phyloP scores from a whole-genome alignment of 1,139 yeast species.

The Suhomyces yuchorum region DNA sequence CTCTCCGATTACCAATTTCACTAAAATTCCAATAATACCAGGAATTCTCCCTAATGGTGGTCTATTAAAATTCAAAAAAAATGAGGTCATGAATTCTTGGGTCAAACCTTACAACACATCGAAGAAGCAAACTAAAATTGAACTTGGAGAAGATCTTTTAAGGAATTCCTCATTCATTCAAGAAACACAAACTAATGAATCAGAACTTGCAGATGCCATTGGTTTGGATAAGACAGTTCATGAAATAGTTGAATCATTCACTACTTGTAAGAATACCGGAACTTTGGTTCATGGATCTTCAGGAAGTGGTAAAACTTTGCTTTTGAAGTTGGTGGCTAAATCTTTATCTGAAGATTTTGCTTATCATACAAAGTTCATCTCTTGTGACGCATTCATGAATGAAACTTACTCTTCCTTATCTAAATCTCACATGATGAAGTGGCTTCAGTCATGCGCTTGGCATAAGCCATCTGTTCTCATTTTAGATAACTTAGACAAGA shows the following conservation, averaged over 20 bases:
- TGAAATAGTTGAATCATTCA: slow-evolving; percentile 46
- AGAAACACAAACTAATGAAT: slow-evolving; percentile 16
- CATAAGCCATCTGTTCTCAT: slow-evolving; percentile 74
- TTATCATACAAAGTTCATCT: slow-evolving; percentile 44
- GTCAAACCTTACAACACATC: slow-evolving; percentile 33
- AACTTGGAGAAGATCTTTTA: slow-evolving; percentile 56
- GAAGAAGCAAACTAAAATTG: slow-evolving; percentile 38
- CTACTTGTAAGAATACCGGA: slow-evolving; percentile 53
- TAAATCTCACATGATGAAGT: slow-evolving; percentile 45
- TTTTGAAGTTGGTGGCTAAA: slow-evolving; percentile 46
- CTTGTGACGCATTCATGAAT: slow-evolving; percentile 58
- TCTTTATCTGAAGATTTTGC: slow-evolving; percentile 40
- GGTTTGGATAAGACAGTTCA: slow-evolving; percentile 57
- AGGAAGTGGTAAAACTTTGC: slow-evolving; percentile 78
- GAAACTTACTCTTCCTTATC: slow-evolving; percentile 54
- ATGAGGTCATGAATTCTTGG: slow-evolving; percentile 50
- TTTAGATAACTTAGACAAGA: slow-evolving; percentile 78
- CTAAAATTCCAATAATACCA: slow-evolving; percentile 52
- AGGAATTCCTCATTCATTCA: slow-evolving; percentile 51
- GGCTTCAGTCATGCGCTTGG: slow-evolving; percentile 72
- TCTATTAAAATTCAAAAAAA: slow-evolving; percentile 52
- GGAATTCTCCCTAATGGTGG: slow-evolving; percentile 64
- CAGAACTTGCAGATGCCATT: slow-evolving; percentile 38
- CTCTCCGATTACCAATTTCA: slow-evolving; percentile 49
- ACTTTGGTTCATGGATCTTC: slow-evolving; percentile 67